A percentile compares a stretch with the other conserved stretches of the same genome.
Evolutionary conservation across 2,329 filamentous ascomycete species (phyloP).

Genomic region (Trichoderma oligosporum): DNA sequence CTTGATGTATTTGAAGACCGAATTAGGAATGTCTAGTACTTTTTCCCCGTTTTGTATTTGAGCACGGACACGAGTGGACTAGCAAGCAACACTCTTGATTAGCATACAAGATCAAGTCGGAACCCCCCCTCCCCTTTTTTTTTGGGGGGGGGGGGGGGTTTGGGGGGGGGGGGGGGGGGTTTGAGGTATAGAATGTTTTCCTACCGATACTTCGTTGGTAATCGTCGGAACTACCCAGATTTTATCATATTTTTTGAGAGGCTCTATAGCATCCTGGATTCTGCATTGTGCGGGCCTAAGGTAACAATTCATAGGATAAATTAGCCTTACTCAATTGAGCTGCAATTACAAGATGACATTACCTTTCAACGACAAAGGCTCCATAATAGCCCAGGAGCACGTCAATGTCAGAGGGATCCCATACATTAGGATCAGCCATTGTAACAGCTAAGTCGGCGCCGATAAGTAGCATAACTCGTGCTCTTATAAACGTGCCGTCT

Average conservation of each 20-base stretch:
- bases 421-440: conserved; percentile 68
- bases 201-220: conserved; percentile 58
- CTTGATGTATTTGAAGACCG: conserved; percentile 68
- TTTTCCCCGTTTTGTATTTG: conserved; percentile 74
- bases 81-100: conserved; percentile 51
- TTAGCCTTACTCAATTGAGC: not conserved
- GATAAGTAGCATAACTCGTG: conserved; percentile 72
- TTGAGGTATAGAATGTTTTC: not conserved
- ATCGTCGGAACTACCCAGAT: conserved; percentile 80
- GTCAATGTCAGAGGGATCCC: conserved; percentile 75
- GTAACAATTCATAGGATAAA: not conserved
- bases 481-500: conserved; percentile 57
- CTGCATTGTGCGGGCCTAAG: conserved; percentile 66
- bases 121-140: no score
- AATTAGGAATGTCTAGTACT: conserved; percentile 66
- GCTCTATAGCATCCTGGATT: conserved; percentile 75
- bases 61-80: conserved; percentile 71
- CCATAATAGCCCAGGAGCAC: conserved; percentile 78
- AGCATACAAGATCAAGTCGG: not conserved
- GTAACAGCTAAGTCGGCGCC: conserved; percentile 69
- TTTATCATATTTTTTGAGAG: conserved; percentile 72
- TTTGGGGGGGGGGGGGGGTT: no score
- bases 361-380: conserved; percentile 69
- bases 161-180: no score
- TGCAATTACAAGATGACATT: not conserved